Base-by-base conservation (phyloP, 2,329 filamentous ascomycete species). In the Emmonsiellopsis sp. region DNA sequence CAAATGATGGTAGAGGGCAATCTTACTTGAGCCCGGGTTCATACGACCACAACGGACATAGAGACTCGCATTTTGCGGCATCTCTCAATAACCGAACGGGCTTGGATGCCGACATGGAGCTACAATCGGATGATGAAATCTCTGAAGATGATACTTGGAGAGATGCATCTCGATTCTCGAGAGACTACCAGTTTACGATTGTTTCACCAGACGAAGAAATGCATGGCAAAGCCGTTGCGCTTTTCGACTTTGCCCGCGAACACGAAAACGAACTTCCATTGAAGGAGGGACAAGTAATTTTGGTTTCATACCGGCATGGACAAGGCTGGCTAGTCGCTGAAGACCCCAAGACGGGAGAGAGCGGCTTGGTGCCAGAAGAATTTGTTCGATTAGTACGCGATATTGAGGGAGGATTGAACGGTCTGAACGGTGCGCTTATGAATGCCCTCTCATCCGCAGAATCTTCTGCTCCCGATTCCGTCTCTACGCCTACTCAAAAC, bases 281-380 rank as follows among this genome's bases (percentile, higher is more conserved):
- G 46, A 84, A 89, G 0, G 93, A 98, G 71, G 93, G 93, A 5
- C 93, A 98, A 66, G 89, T 96, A 54, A 95, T 98, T 54, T 87
- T 93, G 76, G 91, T 98, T 26, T 95, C 89, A 13, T 98, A 97
- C 69, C 82, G 93, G 43, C 91, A 97, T 66, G 92, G 92, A 13
- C 90, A 97, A 71, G 93, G 93, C 53, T 98, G 93, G 93, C 79
- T 98, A 50, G 93, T 98, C 26, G 93, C 93, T 3, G 89, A 96
- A 72, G 93, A 98, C 65, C 91, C 92, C 10, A 91, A 89, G 69
- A 96, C 90, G 0, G 89, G 81, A 2, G 93, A 98, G 72, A 95
- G 89, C 64, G 93, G 93, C 1, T 78, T 98, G 37, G 93, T 98
- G 1, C 93, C 93, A 0, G 93, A 98, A 70, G 91, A 94, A 70